phyloP scores from a whole-genome alignment of 306 rosid genomes.

The Rosa persica region DNA sequence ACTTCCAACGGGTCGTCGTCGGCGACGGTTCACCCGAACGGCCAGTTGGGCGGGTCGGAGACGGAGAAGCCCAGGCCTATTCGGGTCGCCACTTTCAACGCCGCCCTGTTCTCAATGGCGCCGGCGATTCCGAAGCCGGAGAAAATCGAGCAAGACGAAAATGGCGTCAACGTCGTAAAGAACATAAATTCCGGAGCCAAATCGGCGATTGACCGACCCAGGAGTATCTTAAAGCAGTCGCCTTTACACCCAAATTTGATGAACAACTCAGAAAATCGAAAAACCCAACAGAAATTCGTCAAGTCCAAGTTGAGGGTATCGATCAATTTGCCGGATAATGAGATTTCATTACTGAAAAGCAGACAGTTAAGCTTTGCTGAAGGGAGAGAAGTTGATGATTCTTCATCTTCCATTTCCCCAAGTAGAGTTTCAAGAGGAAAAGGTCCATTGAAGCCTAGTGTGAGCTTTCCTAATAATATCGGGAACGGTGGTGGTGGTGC shows the following conservation, averaged over 20 bases:
- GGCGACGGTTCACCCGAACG: slow-evolving; percentile 49
- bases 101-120: slow-evolving; percentile 95
- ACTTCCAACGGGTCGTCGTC: slow-evolving; percentile 36
- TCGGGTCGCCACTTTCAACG: slow-evolving; percentile 84
- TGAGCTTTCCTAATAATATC: slow-evolving; percentile 21
- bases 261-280: slow-evolving; percentile 28
- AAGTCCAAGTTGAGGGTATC: slow-evolving; percentile 76
- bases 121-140: slow-evolving; percentile 57
- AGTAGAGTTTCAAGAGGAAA: slow-evolving; percentile 31
- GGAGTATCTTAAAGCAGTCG: slow-evolving; percentile 70
- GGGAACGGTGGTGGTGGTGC: slow-evolving; percentile 16
- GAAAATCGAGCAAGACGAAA: slow-evolving; percentile 29
- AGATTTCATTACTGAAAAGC: slow-evolving; percentile 64
- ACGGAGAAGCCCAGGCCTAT: slow-evolving; percentile 33
- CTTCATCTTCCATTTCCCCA: slow-evolving; percentile 21
- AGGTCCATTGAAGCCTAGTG: slow-evolving; percentile 22
- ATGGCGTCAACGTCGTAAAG: slow-evolving; percentile 18
- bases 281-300: slow-evolving; percentile 33
- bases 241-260: slow-evolving; percentile 41
- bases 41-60: slow-evolving; percentile 31
- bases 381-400: slow-evolving; percentile 35
- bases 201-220: slow-evolving; percentile 53
- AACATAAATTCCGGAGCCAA: slow-evolving; percentile 31
- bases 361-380: slow-evolving; percentile 67
- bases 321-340: slow-evolving; percentile 87